These are phyloP conservation scores for Saccharomyces mikatae DNA, from an alignment of 805 yeast species.

Conservation along the genomic window DNA sequence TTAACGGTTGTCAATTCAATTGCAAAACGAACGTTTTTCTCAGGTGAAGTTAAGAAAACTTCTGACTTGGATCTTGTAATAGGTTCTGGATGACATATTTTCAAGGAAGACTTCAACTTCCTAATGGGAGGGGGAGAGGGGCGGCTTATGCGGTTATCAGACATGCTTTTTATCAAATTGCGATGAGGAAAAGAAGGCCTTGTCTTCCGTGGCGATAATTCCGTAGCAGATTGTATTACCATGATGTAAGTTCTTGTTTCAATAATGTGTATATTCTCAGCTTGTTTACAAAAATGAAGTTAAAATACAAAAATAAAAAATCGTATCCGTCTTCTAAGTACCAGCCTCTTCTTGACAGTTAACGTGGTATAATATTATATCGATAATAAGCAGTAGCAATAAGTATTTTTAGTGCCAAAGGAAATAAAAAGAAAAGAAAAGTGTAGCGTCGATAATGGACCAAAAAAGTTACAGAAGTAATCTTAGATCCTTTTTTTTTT, in stretches of 20 bases:
- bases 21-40: constrained; percentile 60
- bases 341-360: background rate
- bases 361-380: background rate
- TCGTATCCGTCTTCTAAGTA: background rate
- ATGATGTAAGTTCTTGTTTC: background rate
- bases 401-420: background rate
- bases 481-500: background rate
- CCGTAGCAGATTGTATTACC: constrained; percentile 1
- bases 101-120: constrained; percentile 23
- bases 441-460: background rate
- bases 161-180: background rate
- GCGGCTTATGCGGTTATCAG: background rate
- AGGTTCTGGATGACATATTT: constrained; percentile 11
- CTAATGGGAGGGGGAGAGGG: constrained; percentile 3
- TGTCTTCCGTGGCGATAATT: background rate
- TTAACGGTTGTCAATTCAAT: constrained; percentile 52
- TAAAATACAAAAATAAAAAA: background rate
- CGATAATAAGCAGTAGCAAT: background rate
- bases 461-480: background rate
- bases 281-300: background rate
- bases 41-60: constrained; percentile 15
- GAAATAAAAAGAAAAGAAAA: background rate
- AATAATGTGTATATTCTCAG: background rate
- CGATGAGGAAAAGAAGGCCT: background rate
- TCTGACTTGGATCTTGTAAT: constrained; percentile 8